These are phyloP conservation scores for Durotheca rogersii DNA, from an alignment of 495 filamentous ascomycete species.

Conservation along the genomic window DNA sequence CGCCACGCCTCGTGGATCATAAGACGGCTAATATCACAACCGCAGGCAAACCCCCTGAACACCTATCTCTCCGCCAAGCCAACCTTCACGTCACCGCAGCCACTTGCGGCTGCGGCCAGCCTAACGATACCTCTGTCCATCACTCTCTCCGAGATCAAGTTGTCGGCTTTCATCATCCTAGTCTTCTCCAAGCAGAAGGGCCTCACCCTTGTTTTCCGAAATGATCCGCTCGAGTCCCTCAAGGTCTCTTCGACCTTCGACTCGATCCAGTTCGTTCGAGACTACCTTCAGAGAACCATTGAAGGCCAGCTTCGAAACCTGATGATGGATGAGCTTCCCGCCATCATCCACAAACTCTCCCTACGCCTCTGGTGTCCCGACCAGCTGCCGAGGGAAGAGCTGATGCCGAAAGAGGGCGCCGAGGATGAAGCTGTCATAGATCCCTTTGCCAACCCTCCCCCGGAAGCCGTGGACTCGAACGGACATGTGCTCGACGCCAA, in stretches of 20 bases:
- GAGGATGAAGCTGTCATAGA: constrained; percentile 61
- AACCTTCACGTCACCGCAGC: constrained; percentile 85
- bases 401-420: constrained; percentile 46
- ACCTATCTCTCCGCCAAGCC: constrained; percentile 91
- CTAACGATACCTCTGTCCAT: constrained; percentile 96
- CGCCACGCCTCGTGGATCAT: constrained; percentile 27
- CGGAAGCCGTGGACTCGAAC: constrained; percentile 72
- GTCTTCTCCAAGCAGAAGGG: constrained; percentile 98
- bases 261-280: constrained; percentile 95
- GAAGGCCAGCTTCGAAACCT: constrained; percentile 88
- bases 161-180: constrained; percentile 96
- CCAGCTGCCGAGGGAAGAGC: constrained; percentile 62
- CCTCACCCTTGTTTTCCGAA: constrained; percentile 92
- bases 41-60: constrained; percentile 88
- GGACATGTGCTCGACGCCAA: constrained; percentile 73
- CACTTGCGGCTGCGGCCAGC: constrained; percentile 87
- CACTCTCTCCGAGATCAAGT: constrained; percentile 90
- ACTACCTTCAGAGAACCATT: constrained; percentile 95
- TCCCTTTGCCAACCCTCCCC: constrained; percentile 75
- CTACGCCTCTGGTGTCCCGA: constrained; percentile 88
- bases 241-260: constrained; percentile 99
- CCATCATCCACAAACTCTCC: constrained; percentile 92
- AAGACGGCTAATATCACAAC: constrained; percentile 50
- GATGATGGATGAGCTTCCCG: constrained; percentile 96
- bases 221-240: constrained; percentile 95